A percentile compares a stretch with the other conserved stretches of the same genome.
phyloP scores from a whole-genome alignment of 106 monocot genomes.

The Allium sativum region DNA sequence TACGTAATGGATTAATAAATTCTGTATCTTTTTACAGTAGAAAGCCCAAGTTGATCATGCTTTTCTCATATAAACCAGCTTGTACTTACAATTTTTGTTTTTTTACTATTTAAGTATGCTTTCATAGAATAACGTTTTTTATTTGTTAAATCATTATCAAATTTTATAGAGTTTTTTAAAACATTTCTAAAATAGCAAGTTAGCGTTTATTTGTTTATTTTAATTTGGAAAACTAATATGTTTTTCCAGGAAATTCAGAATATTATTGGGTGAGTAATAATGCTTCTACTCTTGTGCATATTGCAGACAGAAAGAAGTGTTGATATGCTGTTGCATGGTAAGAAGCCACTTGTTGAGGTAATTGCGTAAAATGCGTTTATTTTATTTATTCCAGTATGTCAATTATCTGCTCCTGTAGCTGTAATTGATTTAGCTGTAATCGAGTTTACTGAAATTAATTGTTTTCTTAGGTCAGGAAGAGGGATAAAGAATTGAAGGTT shows the following conservation, averaged over 20 bases:
- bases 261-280: too few relatives aligned
- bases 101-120: neutral
- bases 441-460: neutral
- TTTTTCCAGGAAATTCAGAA: too few relatives aligned
- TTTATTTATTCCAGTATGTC: too few relatives aligned
- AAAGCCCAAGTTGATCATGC: too few relatives aligned
- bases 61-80: too few relatives aligned
- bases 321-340: slow-evolving; percentile 72
- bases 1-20: too few relatives aligned
- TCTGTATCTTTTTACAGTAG: too few relatives aligned
- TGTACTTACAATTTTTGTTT: too few relatives aligned
- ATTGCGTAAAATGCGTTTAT: too few relatives aligned
- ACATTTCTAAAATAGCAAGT: neutral
- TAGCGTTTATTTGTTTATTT: neutral
- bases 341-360: slow-evolving; percentile 93
- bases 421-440: too few relatives aligned
- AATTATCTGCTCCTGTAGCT: too few relatives aligned
- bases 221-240: too few relatives aligned
- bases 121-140: neutral
- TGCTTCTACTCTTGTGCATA: neutral
- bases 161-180: neutral
- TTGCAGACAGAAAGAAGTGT: slow-evolving; percentile 94
- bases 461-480: slow-evolving; percentile 57
- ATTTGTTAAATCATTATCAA: neutral
- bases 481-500: slow-evolving; percentile 74